phyloP scores from a whole-genome alignment of 352 stramenopile genomes.

The Globisporangium apiculatum region DNA sequence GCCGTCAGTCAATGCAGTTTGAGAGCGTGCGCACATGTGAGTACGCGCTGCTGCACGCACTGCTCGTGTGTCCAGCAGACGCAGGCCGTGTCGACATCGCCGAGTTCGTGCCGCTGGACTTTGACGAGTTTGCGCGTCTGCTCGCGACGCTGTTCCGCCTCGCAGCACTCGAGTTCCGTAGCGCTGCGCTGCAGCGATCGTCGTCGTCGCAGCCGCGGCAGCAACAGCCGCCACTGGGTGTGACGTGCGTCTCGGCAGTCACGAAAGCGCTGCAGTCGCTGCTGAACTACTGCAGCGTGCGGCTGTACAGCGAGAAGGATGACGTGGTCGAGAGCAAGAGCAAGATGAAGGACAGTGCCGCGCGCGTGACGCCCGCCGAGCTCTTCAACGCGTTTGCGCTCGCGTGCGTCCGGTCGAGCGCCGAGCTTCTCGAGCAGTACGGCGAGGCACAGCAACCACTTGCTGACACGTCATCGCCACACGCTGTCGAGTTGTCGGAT shows the following conservation, averaged over 20 bases:
- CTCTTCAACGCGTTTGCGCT: slow-evolving; percentile 40
- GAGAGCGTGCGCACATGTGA: slow-evolving; percentile 22
- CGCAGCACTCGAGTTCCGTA: slow-evolving; percentile 25
- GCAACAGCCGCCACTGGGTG: neutral
- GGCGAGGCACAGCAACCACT: neutral
- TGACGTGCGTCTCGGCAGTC: slow-evolving; percentile 17
- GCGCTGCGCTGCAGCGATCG: neutral
- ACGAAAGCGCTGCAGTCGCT: slow-evolving; percentile 35
- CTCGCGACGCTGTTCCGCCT: slow-evolving; percentile 25
- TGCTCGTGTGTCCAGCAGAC: slow-evolving; percentile 29
- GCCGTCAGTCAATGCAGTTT: slow-evolving; percentile 11
- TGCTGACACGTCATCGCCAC: neutral
- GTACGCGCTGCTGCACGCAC: slow-evolving; percentile 19
- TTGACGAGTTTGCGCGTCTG: slow-evolving; percentile 22
- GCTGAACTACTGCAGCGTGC: slow-evolving; percentile 39
- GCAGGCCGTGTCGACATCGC: slow-evolving; percentile 27
- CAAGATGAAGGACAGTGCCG: slow-evolving; percentile 7
- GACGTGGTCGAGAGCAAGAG: slow-evolving; percentile 10
- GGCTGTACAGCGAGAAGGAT: slow-evolving; percentile 27
- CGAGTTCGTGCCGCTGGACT: slow-evolving; percentile 27
- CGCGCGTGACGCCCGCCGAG: slow-evolving; percentile 8
- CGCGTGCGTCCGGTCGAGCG: slow-evolving; percentile 26
- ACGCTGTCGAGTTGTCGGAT: neutral
- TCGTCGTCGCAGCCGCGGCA: neutral
- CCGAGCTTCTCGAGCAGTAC: slow-evolving; percentile 19